Evolutionary conservation across 257 asterid genomes (phyloP), one percentile per base, ranked within the genome.

Genomic region (Agastache rugosa): DNA sequence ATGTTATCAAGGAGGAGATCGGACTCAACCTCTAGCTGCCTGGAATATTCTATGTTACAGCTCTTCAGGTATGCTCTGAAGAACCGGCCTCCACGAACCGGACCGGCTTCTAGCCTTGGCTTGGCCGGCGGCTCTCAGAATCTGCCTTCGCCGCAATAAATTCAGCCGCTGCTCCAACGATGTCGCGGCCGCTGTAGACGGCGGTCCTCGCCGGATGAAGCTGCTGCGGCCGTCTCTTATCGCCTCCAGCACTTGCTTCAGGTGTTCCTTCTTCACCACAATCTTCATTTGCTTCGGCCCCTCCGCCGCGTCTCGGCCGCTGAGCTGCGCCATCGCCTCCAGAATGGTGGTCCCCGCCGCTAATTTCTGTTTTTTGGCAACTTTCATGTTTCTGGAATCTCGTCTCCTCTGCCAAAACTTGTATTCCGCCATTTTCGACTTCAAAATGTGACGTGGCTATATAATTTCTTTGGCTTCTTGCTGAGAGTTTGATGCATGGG

Each of bases 1-100:
- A 25, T 25, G 29, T 25, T 25, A 25, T n/a, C n/a, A n/a, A n/a
- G n/a, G n/a, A n/a, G n/a, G n/a, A 25, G 2, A 25, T 25, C 29
- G 29, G 29, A 3, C 29, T 25, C 29, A 25, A 25, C 29, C 29
- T 25, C 29, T 25, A 25, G 29, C 29, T 1, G 29, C 2, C 2
- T 25, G 29, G 2, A n/a, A n/a, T n/a, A 3, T 29, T 29, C 5
- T 29, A 29, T 2, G 34, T 4, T 29, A 51, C 0, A 51, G 1
- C 41, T 85, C 82, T 77, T 86, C 90, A 5, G 90, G 88, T 55
- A 86, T 86, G 81, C 82, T 83, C 29, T 79, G 83, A n/a, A 86
- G 86, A 8, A 53, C 79, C 20, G 88, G 90, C 29, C 54, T 66
- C 90, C 90, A 86, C 27, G 77, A 37, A 59, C 78, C 77, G 37